Percentiles rank a stretch among this genome's conserved stretches.
Evolutionary conservation across 2,329 filamentous ascomycete species (phyloP).

Genomic region (Alternaria panax): DNA sequence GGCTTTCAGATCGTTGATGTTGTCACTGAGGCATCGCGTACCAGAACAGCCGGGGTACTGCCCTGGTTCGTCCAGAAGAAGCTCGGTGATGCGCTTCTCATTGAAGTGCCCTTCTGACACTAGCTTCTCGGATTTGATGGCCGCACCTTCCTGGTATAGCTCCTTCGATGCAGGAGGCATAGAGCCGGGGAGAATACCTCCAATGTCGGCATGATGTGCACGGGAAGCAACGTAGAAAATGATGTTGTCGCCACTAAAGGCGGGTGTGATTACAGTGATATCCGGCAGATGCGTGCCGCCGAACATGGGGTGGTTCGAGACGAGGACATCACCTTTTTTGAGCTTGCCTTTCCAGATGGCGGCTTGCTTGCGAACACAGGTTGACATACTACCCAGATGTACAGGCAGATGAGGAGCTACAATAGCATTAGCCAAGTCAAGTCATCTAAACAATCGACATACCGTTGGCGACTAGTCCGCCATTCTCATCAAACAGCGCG

Average conservation of each 20-base stretch:
- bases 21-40: slow-evolving; percentile 80
- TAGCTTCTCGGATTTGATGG: slow-evolving; percentile 68
- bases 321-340: slow-evolving; percentile 80
- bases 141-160: slow-evolving; percentile 64
- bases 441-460: slow-evolving; percentile 5
- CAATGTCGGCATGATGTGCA: slow-evolving; percentile 85
- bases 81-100: slow-evolving; percentile 75
- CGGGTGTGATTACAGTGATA: slow-evolving; percentile 81
- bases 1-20: slow-evolving; percentile 85
- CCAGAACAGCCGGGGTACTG: slow-evolving; percentile 78
- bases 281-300: slow-evolving; percentile 85
- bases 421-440: slow-evolving; percentile 11
- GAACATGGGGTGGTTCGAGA: slow-evolving; percentile 84
- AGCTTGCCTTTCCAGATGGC: slow-evolving; percentile 81
- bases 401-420: slow-evolving; percentile 78
- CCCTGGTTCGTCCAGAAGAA: slow-evolving; percentile 76
- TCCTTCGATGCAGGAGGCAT: slow-evolving; percentile 80
- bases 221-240: slow-evolving; percentile 83
- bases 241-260: slow-evolving; percentile 77
- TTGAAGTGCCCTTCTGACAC: slow-evolving; percentile 80
- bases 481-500: slow-evolving; percentile 78
- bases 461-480: slow-evolving; percentile 78
- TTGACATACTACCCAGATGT: slow-evolving; percentile 85
- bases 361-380: slow-evolving; percentile 78
- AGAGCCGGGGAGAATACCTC: slow-evolving; percentile 79